Evolutionary conservation across 331 rosid species (phyloP).

Genomic region (Malus hybrid): DNA sequence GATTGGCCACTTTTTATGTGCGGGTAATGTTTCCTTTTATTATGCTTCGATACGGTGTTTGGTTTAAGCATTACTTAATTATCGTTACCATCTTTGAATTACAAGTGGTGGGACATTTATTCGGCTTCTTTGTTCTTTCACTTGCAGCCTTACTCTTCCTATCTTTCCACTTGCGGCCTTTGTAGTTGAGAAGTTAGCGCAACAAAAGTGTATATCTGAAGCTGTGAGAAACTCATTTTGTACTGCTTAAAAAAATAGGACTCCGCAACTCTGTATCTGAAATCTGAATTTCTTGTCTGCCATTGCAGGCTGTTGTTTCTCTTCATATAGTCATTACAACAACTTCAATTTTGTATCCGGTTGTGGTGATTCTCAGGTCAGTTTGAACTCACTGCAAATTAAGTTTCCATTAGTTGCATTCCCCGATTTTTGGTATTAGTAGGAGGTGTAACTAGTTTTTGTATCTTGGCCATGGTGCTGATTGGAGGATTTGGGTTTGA

Average conservation of each 20-base stretch:
- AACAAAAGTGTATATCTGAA: constrained; percentile 43
- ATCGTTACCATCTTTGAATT: not conserved
- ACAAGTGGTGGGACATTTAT: constrained; percentile 6
- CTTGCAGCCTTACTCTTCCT: constrained; percentile 77
- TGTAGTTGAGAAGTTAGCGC: constrained; percentile 59
- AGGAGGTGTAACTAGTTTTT: not conserved
- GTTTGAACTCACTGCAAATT: not conserved
- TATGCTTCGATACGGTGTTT: not conserved
- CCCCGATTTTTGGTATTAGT: not conserved
- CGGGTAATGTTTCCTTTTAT: constrained; percentile 44
- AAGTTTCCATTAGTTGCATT: not conserved
- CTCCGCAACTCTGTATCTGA: not conserved
- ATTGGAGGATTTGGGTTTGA: not conserved
- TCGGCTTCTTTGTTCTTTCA: constrained; percentile 9
- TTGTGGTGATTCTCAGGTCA: constrained; percentile 78
- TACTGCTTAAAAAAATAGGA: not conserved
- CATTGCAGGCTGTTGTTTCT: constrained; percentile 52
- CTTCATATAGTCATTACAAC: constrained; percentile 62
- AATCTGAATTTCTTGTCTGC: not conserved
- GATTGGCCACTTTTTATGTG: constrained; percentile 98
- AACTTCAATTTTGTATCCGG: constrained; percentile 53
- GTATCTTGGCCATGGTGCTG: not conserved
- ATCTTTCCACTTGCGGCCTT: constrained; percentile 68
- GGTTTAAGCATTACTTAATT: not conserved
- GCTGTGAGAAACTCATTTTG: constrained; percentile 44